Conservation (phyloP, 2,329 filamentous ascomycete genomes). For the Aspergillus eucalypticola region DNA sequence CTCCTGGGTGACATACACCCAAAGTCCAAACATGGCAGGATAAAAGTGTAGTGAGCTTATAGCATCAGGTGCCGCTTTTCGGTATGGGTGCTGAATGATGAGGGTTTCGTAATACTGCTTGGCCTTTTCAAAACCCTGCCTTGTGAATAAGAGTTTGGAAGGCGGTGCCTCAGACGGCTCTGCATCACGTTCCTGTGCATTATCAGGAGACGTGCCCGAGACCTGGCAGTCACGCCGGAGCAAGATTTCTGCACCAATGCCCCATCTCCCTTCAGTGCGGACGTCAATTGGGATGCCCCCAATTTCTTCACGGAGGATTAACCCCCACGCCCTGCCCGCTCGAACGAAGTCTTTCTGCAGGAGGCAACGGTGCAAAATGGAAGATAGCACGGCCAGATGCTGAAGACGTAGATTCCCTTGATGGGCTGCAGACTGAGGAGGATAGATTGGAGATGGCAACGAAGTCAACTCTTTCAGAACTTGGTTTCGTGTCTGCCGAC, state of each 20-base stretch:
- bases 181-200: conserved; percentile 1
- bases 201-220: conserved; percentile 15
- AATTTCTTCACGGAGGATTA: conserved; percentile 67
- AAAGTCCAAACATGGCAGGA: conserved; percentile 75
- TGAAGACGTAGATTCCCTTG: conserved; percentile 43
- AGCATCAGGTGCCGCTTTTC: conserved; percentile 58
- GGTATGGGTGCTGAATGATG: conserved; percentile 74
- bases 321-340: conserved; percentile 72
- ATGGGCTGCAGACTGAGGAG: conserved; percentile 33
- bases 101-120: conserved; percentile 74
- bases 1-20: conserved; percentile 72
- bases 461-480: conserved; percentile 31
- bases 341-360: conserved; percentile 68
- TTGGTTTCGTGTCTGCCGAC: conserved; percentile 16
- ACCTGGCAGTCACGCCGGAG: conserved; percentile 55
- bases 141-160: conserved; percentile 40
- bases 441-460: conserved; percentile 37
- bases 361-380: conserved; percentile 72
- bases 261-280: conserved; percentile 71
- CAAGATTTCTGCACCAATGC: conserved; percentile 79
- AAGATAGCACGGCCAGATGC: conserved; percentile 67
- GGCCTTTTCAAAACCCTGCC: conserved; percentile 57
- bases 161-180: conserved; percentile 1
- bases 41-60: conserved; percentile 75
- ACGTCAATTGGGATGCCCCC: conserved; percentile 64